phyloP scores from a whole-genome alignment of 73 alveolate species.

The Durusdinium trenchii region DNA sequence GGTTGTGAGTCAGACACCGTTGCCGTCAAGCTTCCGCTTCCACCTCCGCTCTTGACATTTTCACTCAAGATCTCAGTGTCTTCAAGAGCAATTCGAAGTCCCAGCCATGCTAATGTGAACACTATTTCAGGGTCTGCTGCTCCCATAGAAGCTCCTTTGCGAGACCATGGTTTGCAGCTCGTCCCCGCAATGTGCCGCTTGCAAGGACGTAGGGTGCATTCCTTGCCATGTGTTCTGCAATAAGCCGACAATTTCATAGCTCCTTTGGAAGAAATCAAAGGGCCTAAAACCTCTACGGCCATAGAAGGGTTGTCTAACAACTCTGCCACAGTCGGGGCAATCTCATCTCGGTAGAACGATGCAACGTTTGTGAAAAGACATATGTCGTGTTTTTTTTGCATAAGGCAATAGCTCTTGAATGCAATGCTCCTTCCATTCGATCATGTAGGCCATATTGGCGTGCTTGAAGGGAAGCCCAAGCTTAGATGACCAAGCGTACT shows the following conservation, averaged over 20 bases:
- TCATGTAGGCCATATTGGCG: background rate
- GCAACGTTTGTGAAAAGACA: slow-evolving; percentile 30
- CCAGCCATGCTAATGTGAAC: slow-evolving; percentile 34
- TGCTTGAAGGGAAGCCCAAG: background rate
- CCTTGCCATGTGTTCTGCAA: background rate
- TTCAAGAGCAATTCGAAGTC: background rate
- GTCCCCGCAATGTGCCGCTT: slow-evolving; percentile 40
- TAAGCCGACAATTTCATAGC: background rate
- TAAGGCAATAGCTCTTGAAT: background rate
- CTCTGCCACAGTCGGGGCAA: background rate
- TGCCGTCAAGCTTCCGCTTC: too few relatives aligned
- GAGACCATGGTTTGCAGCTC: background rate
- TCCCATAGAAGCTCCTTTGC: background rate
- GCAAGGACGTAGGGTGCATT: background rate
- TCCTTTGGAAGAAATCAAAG: background rate
- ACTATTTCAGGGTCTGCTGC: slow-evolving; percentile 18
- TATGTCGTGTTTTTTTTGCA: background rate
- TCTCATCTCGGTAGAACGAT: background rate
- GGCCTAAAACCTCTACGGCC: slow-evolving; percentile 5
- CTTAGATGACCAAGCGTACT: background rate
- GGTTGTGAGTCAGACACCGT: background rate
- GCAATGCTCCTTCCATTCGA: slow-evolving; percentile 31
- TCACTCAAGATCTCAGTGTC: background rate
- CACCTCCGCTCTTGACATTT: background rate
- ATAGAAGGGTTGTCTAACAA: background rate